Percentiles rank a stretch among this genome's conserved stretches.
phyloP scores from a whole-genome alignment of 768 basidiomycete genomes.

The Tulasnella sp. region DNA sequence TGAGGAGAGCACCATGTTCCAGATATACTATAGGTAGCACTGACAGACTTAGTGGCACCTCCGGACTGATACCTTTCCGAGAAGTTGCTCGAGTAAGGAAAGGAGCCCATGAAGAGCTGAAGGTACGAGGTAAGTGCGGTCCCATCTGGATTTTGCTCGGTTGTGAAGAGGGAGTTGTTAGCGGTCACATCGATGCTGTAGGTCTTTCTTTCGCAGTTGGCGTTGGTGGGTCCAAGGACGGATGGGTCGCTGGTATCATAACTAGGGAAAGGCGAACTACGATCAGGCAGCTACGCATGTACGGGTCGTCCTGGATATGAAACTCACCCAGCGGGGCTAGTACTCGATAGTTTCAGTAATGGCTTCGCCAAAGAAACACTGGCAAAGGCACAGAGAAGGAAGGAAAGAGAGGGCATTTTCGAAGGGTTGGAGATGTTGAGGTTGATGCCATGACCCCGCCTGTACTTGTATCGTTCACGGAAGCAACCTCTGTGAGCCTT shows the following conservation, averaged over 20 bases:
- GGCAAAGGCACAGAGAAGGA: no score
- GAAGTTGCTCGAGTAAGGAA: conserved; percentile 16
- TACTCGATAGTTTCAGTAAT: no score
- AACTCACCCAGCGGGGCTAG: no score
- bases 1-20: conserved; percentile 7
- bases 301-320: no score
- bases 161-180: background rate
- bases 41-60: background rate
- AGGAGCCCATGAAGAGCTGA: background rate
- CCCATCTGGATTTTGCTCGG: conserved; percentile 5
- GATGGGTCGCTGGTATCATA: background rate
- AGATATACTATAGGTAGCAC: conserved; percentile 16
- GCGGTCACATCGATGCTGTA: conserved; percentile 6
- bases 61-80: conserved; percentile 11
- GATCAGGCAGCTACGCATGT: no score
- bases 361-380: no score
- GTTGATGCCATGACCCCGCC: no score
- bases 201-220: background rate
- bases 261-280: background rate
- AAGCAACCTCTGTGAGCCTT: no score
- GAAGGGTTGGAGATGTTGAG: no score
- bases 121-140: conserved; percentile 13
- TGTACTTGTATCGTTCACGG: no score
- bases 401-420: no score
- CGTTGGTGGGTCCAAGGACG: conserved; percentile 1